phyloP scores from a whole-genome alignment of 176 grass and related monocot genomes.

The Oropetium thomaeum region DNA sequence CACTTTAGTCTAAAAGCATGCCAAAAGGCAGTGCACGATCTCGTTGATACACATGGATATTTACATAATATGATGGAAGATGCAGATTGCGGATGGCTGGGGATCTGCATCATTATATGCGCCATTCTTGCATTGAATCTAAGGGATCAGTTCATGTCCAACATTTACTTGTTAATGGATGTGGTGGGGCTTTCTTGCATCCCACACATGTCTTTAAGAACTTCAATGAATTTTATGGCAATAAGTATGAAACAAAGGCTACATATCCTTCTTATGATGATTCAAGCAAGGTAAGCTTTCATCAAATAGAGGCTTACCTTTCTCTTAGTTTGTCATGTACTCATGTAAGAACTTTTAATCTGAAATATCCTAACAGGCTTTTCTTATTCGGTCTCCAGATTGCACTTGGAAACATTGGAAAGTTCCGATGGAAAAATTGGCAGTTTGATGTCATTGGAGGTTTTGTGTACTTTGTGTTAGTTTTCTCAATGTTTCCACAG shows the following conservation, averaged over 20 bases:
- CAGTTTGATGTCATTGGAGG: constrained; percentile 99
- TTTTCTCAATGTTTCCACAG: constrained; percentile 99
- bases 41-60: background rate
- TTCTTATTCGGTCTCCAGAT: constrained; percentile 53
- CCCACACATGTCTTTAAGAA: constrained; percentile 91
- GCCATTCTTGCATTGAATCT: constrained; percentile 61
- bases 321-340: constrained; percentile 5
- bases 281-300: constrained; percentile 83
- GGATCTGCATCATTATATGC: constrained; percentile 99
- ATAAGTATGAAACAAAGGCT: constrained; percentile 73
- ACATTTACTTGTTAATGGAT: constrained; percentile 94
- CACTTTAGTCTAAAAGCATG: constrained; percentile 3
- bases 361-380: constrained; percentile 27
- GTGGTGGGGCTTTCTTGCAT: constrained; percentile 96
- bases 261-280: constrained; percentile 79
- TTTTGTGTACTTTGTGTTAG: constrained; percentile 87
- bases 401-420: constrained; percentile 95
- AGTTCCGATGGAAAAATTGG: constrained; percentile 98
- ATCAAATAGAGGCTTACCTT: background rate
- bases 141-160: constrained; percentile 67
- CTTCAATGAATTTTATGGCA: constrained; percentile 79
- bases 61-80: too few species aligned
- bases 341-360: background rate
- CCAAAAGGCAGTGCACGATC: constrained; percentile 11
- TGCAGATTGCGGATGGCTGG: constrained; percentile 94